These are phyloP conservation scores for Juglanconis oblonga DNA, from an alignment of 2,329 filamentous ascomycete species.

Conservation along the genomic window DNA sequence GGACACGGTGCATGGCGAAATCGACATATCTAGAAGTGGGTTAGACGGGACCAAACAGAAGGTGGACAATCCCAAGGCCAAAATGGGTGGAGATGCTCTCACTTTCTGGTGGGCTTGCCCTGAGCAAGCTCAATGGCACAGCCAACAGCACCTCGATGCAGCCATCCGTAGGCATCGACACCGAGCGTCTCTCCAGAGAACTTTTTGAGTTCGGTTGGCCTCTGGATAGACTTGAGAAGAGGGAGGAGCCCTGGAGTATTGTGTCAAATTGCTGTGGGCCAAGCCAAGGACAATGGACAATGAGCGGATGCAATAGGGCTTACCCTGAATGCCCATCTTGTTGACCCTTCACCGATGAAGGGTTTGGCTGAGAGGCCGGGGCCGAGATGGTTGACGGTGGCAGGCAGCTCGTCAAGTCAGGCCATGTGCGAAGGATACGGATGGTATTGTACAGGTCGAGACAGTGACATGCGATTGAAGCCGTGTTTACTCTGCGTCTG, in stretches of 20 bases:
- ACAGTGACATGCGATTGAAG: background rate
- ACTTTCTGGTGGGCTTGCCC: conserved; percentile 85
- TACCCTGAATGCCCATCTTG: conserved; percentile 28
- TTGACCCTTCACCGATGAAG: background rate
- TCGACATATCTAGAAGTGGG: conserved; percentile 70
- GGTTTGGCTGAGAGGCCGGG: background rate
- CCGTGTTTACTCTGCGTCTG: background rate
- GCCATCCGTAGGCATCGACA: conserved; percentile 98
- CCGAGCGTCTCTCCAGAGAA: conserved; percentile 85
- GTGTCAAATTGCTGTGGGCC: background rate
- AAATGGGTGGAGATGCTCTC: conserved; percentile 28
- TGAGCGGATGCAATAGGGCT: background rate
- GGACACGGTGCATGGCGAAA: conserved; percentile 84
- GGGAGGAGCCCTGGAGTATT: conserved; percentile 69
- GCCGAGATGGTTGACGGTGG: background rate
- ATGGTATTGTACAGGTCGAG: background rate
- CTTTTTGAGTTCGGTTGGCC: conserved; percentile 80
- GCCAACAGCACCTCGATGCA: conserved; percentile 86
- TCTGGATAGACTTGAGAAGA: conserved; percentile 94
- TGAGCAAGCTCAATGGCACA: conserved; percentile 90
- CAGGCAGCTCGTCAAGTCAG: background rate
- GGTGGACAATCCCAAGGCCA: background rate
- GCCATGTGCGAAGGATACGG: background rate
- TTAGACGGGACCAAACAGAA: background rate
- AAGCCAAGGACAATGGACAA: background rate